Evolutionary conservation across 441 rosid genomes (phyloP).

Genomic region (Adansonia grandidieri): DNA sequence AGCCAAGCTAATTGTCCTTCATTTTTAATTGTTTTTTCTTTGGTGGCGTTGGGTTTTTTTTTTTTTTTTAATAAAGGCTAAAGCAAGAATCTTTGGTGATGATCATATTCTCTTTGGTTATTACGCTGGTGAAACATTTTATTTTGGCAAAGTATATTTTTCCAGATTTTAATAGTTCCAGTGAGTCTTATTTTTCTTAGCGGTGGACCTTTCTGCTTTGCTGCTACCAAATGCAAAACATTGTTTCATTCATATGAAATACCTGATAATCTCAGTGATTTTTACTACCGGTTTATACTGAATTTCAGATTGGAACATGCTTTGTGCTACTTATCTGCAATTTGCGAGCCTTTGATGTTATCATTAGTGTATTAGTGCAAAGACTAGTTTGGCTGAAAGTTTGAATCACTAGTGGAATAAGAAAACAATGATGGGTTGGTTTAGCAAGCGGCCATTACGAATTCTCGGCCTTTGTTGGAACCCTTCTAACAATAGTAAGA

Average conservation of each 20-base stretch:
- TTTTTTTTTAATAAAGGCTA: not conserved
- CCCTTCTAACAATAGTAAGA: not conserved
- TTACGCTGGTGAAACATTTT: constrained; percentile 6
- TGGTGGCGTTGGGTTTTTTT: not conserved
- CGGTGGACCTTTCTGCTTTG: constrained; percentile 3
- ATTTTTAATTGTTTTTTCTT: constrained; percentile 1
- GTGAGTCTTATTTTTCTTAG: not conserved
- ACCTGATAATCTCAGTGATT: not conserved
- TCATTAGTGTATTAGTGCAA: not conserved
- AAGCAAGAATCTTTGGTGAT: not conserved
- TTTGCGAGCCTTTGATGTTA: not conserved
- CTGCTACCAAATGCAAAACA: not conserved
- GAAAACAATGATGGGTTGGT: not conserved
- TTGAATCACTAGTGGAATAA: not conserved
- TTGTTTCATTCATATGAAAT: not conserved
- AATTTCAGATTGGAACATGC: no score
- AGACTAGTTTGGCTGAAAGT: not conserved
- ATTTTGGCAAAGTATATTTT: not conserved
- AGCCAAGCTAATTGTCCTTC: not conserved
- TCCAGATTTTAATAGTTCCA: not conserved
- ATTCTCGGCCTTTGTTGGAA: constrained; percentile 14
- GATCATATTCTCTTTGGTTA: not conserved
- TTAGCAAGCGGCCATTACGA: constrained; percentile 20
- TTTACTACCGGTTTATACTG: not conserved
- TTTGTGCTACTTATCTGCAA: not conserved